Conservation (phyloP, 108 stramenopile species). For the Nitzschia sp. region DNA sequence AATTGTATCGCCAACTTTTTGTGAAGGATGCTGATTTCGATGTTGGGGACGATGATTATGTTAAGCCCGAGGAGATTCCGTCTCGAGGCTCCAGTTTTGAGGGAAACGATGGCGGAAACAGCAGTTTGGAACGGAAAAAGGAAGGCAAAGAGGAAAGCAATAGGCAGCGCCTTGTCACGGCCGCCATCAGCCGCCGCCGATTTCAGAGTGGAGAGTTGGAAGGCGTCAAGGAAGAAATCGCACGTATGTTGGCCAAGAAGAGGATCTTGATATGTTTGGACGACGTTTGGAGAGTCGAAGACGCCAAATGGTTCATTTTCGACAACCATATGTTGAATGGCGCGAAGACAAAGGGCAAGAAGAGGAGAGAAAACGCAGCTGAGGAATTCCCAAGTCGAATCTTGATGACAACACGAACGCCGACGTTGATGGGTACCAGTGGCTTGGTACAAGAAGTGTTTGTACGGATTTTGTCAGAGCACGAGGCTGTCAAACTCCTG, state of each 20-base stretch:
- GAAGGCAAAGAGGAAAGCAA: constrained; percentile 15
- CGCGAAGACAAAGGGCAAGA: constrained; percentile 15
- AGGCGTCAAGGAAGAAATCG: constrained; percentile 84
- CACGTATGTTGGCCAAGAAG: constrained; percentile 50
- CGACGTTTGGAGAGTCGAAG: constrained; percentile 85
- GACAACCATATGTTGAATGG: constrained; percentile 41
- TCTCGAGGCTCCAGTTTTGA: constrained; percentile 36
- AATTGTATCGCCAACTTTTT: constrained; percentile 76
- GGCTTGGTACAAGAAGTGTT: constrained; percentile 83
- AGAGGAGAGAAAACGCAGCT: constrained; percentile 14
- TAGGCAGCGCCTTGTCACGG: constrained; percentile 42
- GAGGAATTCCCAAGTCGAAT: constrained; percentile 64
- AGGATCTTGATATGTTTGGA: constrained; percentile 82
- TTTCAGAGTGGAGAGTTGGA: constrained; percentile 86
- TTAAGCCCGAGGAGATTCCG: constrained; percentile 31
- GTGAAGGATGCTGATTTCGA: constrained; percentile 59
- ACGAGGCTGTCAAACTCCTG: constrained; percentile 86
- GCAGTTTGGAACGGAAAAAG: background rate
- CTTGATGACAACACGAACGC: constrained; percentile 77
- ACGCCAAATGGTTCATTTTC: constrained; percentile 90
- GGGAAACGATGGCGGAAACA: constrained; percentile 13
- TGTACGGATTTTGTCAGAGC: constrained; percentile 85
- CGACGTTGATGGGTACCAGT: constrained; percentile 62
- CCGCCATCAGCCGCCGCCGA: constrained; percentile 61
- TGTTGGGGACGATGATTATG: constrained; percentile 36